Evolutionary conservation across 1,284 basidiomycete genomes (phyloP).

Genomic region (Leucoagaricus sp.): DNA sequence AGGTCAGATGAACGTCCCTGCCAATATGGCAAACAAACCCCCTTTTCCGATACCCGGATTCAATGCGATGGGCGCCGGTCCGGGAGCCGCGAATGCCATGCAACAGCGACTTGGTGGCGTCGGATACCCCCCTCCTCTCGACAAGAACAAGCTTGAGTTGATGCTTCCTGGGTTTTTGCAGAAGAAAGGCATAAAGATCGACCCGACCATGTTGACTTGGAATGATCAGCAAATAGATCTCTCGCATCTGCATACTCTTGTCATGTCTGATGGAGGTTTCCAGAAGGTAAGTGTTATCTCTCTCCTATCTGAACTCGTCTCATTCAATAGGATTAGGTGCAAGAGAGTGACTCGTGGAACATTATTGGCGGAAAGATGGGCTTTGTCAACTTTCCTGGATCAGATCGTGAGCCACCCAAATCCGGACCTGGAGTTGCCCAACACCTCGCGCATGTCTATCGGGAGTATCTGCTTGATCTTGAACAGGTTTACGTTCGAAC

Average conservation of each 20-base stretch:
- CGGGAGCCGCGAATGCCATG: background rate
- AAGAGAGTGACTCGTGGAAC: constrained; percentile 58
- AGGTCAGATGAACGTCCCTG: constrained; percentile 12
- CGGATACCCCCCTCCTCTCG: constrained; percentile 37
- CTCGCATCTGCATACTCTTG: constrained; percentile 54
- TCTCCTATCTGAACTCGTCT: constrained; percentile 2
- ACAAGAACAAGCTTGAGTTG: constrained; percentile 49
- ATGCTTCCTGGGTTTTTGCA: constrained; percentile 50
- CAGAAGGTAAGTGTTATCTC: constrained; percentile 41
- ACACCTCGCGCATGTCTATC: constrained; percentile 61
- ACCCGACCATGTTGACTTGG: constrained; percentile 41
- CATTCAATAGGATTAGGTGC: constrained; percentile 42
- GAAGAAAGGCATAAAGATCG: constrained; percentile 41
- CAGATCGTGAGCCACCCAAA: constrained; percentile 54
- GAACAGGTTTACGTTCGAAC: constrained; percentile 53
- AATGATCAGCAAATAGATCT: constrained; percentile 59
- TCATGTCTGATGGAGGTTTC: constrained; percentile 57
- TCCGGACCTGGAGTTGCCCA: constrained; percentile 60
- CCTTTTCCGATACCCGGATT: constrained; percentile 1
- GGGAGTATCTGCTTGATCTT: constrained; percentile 55
- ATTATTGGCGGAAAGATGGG: constrained; percentile 65
- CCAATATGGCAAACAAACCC: constrained; percentile 11
- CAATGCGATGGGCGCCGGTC: background rate
- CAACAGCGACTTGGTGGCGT: background rate
- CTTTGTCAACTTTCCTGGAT: constrained; percentile 60